Conservation (phyloP, 306 rosid species). For the Castanopsis chinensis region DNA sequence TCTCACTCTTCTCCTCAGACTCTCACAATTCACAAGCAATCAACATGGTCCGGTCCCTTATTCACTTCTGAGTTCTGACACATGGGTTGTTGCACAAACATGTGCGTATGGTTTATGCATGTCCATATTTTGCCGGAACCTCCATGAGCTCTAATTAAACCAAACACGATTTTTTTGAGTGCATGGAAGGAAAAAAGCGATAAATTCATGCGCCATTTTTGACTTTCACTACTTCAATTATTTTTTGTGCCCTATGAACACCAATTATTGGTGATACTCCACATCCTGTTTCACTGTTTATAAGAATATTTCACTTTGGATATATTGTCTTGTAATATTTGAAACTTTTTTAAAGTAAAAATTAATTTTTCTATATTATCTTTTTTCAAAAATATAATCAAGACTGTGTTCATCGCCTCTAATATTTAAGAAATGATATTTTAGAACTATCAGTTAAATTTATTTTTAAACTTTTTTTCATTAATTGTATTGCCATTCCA, state of each 20-base stretch:
- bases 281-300: background rate
- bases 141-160: constrained; percentile 10
- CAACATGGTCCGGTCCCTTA: too few relatives aligned
- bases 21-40: background rate
- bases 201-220: background rate
- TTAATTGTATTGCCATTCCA: too few relatives aligned
- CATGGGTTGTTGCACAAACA: constrained; percentile 44
- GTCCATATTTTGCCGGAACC: constrained; percentile 22
- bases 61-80: constrained; percentile 23
- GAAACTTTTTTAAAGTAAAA: too few relatives aligned
- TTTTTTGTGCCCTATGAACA: background rate
- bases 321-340: too few relatives aligned
- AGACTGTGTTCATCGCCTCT: too few relatives aligned
- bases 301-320: background rate
- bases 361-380: too few relatives aligned
- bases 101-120: constrained; percentile 23
- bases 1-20: too few relatives aligned
- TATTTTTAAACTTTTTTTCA: too few relatives aligned
- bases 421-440: too few relatives aligned
- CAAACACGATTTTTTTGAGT: constrained; percentile 9
- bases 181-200: constrained; percentile 22
- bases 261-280: background rate
- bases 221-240: constrained; percentile 31
- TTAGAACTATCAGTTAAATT: too few relatives aligned
- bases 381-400: too few relatives aligned